Conservation (phyloP, 129 eudicot species). For the Artemisia annua region DNA sequence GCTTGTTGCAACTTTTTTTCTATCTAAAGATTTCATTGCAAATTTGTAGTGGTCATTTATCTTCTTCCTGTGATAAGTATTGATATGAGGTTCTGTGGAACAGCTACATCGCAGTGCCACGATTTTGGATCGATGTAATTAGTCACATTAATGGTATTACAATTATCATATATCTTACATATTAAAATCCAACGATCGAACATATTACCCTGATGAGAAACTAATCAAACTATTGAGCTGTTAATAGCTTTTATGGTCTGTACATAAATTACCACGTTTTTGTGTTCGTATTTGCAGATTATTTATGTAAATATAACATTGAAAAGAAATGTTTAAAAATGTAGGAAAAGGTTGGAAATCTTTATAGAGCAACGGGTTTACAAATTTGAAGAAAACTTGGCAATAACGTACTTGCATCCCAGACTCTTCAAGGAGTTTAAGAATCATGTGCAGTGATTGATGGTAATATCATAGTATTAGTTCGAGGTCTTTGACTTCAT, state of each 20-base stretch:
- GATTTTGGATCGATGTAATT: too few relatives aligned
- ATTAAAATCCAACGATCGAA: too few relatives aligned
- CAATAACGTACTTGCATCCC: constrained; percentile 37
- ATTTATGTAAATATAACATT: neutral
- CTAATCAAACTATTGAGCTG: neutral
- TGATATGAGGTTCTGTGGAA: too few relatives aligned
- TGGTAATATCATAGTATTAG: constrained; percentile 64
- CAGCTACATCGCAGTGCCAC: too few relatives aligned
- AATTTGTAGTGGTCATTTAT: too few relatives aligned
- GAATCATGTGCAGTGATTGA: constrained; percentile 88
- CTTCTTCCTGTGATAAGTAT: too few relatives aligned
- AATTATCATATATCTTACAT: too few relatives aligned
- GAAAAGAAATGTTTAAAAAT: neutral
- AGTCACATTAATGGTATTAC: too few relatives aligned
- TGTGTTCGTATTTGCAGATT: neutral
- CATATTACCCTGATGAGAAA: too few relatives aligned
- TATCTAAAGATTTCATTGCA: too few relatives aligned
- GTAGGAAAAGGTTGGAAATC: neutral
- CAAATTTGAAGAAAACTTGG: neutral
- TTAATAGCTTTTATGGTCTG: constrained; percentile 12
- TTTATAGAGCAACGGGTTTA: neutral
- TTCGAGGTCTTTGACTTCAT: constrained; percentile 45
- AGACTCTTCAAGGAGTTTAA: constrained; percentile 77
- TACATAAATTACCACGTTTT: constrained; percentile 14
- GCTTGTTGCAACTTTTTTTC: too few relatives aligned